A percentile compares a stretch with the other conserved stretches of the same genome.
These are phyloP conservation scores for Pneumocystis murina DNA, from an alignment of 1,139 yeast genomes.

Conservation along the genomic window DNA sequence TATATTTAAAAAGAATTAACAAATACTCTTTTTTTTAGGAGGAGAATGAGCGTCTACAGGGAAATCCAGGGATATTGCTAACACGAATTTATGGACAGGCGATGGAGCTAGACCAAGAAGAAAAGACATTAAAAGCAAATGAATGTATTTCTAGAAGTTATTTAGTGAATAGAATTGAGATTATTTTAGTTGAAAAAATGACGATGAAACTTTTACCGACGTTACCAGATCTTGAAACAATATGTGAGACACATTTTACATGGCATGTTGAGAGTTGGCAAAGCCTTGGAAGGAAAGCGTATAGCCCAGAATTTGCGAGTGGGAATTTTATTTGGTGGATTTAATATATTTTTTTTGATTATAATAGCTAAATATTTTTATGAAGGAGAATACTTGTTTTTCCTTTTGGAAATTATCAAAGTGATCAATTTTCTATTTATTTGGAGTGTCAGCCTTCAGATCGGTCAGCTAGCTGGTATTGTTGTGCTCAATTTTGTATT, in stretches of 20 bases:
- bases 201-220: conserved; percentile 19
- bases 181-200: conserved; percentile 19
- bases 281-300: conserved; percentile 26
- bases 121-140: not conserved
- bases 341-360: not conserved
- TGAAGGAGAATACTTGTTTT: conserved; percentile 44
- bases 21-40: not conserved
- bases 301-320: conserved; percentile 35
- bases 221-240: conserved; percentile 17
- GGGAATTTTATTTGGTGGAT: not conserved
- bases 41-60: not conserved
- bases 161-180: not conserved
- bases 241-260: conserved; percentile 9
- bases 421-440: conserved; percentile 23
- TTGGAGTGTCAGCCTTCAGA: conserved; percentile 25
- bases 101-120: not conserved
- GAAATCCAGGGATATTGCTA: not conserved
- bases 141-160: not conserved
- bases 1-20: not conserved
- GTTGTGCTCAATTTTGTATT: conserved; percentile 81
- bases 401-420: conserved; percentile 50
- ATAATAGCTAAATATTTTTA: not conserved
- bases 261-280: conserved; percentile 69
- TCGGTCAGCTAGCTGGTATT: conserved; percentile 46
- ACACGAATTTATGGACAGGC: not conserved